A percentile compares a stretch with the other conserved stretches of the same genome.
Evolutionary conservation across 164 flowering plant species (phyloP).

Genomic region (Protea cynaroides): DNA sequence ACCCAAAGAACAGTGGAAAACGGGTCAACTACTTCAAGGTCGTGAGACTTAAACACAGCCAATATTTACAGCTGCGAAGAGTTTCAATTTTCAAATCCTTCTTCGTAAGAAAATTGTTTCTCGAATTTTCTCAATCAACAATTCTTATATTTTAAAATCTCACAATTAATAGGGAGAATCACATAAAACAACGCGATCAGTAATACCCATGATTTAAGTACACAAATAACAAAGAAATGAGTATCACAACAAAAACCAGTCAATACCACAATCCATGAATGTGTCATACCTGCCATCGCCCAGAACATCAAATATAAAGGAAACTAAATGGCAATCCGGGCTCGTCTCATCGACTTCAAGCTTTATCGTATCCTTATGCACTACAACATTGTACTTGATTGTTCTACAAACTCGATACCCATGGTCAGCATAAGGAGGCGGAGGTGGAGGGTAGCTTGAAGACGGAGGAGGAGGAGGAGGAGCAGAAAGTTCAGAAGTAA

Average conservation of each 20-base stretch:
- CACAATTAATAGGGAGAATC: no score
- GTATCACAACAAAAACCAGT: not conserved
- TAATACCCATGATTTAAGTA: slow-evolving; percentile 2
- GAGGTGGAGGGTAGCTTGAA: slow-evolving; percentile 1
- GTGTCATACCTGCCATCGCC: slow-evolving; percentile 69
- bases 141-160: no score
- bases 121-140: no score
- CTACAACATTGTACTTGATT: slow-evolving; percentile 75
- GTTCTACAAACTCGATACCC: slow-evolving; percentile 62
- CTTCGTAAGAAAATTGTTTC: no score
- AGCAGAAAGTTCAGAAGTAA: no score
- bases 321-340: slow-evolving; percentile 67
- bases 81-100: no score
- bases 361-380: slow-evolving; percentile 67
- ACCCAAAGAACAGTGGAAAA: no score
- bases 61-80: no score
- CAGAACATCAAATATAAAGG: slow-evolving; percentile 78
- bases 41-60: no score
- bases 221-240: not conserved
- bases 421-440: slow-evolving; percentile 55
- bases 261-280: not conserved
- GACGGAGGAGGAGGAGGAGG: slow-evolving; percentile 19
- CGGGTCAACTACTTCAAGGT: no score
- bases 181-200: not conserved
- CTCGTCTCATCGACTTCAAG: slow-evolving; percentile 57